Base-by-base conservation (phyloP, 2,329 filamentous ascomycete species). In the Ascochyta viciae-villosae region DNA sequence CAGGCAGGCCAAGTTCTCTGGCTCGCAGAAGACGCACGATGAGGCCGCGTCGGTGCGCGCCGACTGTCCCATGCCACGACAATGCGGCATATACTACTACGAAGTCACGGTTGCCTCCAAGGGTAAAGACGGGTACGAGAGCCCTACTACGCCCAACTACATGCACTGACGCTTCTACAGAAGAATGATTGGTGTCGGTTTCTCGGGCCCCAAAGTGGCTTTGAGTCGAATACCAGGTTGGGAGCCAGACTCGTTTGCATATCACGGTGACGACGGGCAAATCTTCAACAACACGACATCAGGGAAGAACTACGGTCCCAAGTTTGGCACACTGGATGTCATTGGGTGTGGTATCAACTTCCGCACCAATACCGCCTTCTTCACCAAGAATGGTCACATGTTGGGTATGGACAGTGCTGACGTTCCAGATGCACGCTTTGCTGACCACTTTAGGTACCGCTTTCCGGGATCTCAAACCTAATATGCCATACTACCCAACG, bases 61-160 rank as follows among this genome's bases (percentile, higher is more conserved):
- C 26, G 90, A 99, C 74, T 83, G 92, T 73, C 85, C 88, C 44
- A 97, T 98, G 87, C 92, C 95, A 4, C 83, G 87, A 33, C 89
- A 96, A 70, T 95, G 91, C 64, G 95, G 95, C 2, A 89, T 99
- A 57, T 99, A 96, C 76, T 99, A 99, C 74, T 99, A 87, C 71
- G 95, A 99, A 68, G 81, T 87, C 31, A 85, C 84, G 8, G 84
- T 91, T 43, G 74, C 88, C 46, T 85, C 86, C 7, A 86, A 87
- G 67, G 85, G 85, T 47, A 87, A 88, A 70, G 88, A 90, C 66
- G 86, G 85, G 86, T 87, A 80, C 62, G 83, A 59, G 27, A 68
- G 63, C 22, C 68, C 75, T 78, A 26, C 13, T 6, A 9, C 6
- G 4, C 10, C 29, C 23, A 16, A 10, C 31, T 52, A 43, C 34